Base-by-base conservation (phyloP, 805 yeast genomes). In the Yarrowia yakushimensis region DNA sequence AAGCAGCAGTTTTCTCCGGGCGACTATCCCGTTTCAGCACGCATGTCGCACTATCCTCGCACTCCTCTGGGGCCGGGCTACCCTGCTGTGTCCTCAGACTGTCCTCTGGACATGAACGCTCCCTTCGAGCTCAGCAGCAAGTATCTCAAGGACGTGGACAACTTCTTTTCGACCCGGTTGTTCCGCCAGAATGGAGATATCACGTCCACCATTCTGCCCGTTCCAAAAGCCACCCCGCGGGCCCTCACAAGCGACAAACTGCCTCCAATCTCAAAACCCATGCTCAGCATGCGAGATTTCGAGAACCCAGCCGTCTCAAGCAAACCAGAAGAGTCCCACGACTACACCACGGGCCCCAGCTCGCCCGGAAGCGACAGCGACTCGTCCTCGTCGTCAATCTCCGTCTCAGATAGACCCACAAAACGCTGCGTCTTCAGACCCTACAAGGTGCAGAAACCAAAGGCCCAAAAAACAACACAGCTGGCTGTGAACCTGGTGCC, bases 61-160 rank as follows among this genome's bases (percentile, higher is more conserved):
- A 48, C 57, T 8, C 57, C 57, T 4, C 22, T 48, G 3, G 15
- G n/a, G 7, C 8, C n/a, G 7, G 50, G 33, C n/a, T 42, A 41
- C 28, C 46, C 54, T 4, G 27, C 54, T 1, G 3, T 31, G 8
- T 2, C 17, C n/a, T 46, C 54, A 3, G 55, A 48, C 22, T 48
- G 57, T 48, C 57, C 57, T 11, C 22, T 48, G 57, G 57, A 48
- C 30, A 20, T 48, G n/a, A 48, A 48, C n/a, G n/a, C 57, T 3
- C 57, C 57, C 20, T 48, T 48, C 22, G 57, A 48, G 9, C 11
- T 13, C 31, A 33, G 41, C 22, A 7, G 3, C n/a, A 33, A 33
- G 57, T 48, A 48, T 31, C 22, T 33, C n/a, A 33, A n/a, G n/a
- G 57, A 48, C 30, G 8, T 48, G 12, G 57, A 48, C 41, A 33